A percentile compares a stretch with the other conserved stretches of the same genome.
These are phyloP conservation scores for Podospora didyma DNA, from an alignment of 495 filamentous ascomycete genomes.

Conservation along the genomic window DNA sequence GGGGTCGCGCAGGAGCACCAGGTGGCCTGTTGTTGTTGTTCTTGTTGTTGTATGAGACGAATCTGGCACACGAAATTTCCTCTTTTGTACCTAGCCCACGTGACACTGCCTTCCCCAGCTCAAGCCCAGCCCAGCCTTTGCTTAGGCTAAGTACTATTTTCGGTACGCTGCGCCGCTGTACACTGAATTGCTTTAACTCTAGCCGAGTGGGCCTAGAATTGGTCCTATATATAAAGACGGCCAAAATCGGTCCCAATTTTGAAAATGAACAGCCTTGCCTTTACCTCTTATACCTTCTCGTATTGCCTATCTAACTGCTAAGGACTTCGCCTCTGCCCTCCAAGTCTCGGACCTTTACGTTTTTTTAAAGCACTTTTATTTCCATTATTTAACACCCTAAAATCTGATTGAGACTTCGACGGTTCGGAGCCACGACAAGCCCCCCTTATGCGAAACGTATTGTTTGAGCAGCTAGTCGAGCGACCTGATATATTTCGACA, in stretches of 20 bases:
- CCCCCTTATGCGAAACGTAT: not conserved
- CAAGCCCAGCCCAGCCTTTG: not conserved
- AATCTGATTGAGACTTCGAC: not conserved
- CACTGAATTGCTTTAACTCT: not conserved
- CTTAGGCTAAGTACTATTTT: not conserved
- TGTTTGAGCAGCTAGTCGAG: not conserved
- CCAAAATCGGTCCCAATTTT: not conserved
- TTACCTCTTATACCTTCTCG: slow-evolving; percentile 2
- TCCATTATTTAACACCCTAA: slow-evolving; percentile 7
- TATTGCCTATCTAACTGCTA: not conserved
- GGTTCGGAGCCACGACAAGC: not conserved
- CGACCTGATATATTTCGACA: not conserved
- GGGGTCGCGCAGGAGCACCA: too few relatives aligned
- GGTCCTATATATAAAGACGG: not conserved
- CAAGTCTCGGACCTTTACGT: not conserved
- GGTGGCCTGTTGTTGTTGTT: too few relatives aligned
- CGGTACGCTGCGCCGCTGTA: not conserved
- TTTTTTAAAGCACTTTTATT: not conserved
- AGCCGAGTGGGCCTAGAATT: not conserved
- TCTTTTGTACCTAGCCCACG: too few relatives aligned
- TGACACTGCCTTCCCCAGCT: too few relatives aligned
- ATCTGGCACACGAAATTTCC: too few relatives aligned
- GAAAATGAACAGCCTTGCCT: not conserved
- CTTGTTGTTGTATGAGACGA: too few relatives aligned
- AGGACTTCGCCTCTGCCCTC: not conserved